These are phyloP conservation scores for Aureobasidium sp. DNA, from an alignment of 2,329 filamentous ascomycete species.

Conservation along the genomic window DNA sequence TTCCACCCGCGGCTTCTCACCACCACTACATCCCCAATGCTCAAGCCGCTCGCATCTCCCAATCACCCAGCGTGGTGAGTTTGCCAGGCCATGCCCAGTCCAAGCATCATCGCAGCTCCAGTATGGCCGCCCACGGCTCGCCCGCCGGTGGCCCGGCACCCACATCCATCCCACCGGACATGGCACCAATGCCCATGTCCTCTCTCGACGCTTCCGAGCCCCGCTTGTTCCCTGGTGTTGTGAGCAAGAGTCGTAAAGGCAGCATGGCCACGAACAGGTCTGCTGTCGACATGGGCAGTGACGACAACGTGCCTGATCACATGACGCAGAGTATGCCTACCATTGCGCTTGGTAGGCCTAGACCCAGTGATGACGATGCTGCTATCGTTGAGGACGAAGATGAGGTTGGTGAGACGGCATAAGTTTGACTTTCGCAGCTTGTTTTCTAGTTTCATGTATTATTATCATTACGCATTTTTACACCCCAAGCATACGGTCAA, in stretches of 20 bases:
- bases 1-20: constrained; percentile 27
- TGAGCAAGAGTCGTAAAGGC: constrained; percentile 41
- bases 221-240: constrained; percentile 64
- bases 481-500: no score
- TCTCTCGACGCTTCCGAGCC: constrained; percentile 45
- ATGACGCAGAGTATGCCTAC: constrained; percentile 17
- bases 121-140: constrained; percentile 26
- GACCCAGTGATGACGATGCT: not conserved
- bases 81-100: not conserved
- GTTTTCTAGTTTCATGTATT: not conserved
- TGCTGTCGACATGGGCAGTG: not conserved
- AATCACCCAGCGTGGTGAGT: constrained; percentile 25
- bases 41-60: constrained; percentile 33
- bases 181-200: constrained; percentile 13
- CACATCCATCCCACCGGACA: constrained; percentile 12
- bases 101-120: constrained; percentile 26
- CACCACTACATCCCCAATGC: constrained; percentile 25
- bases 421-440: not conserved
- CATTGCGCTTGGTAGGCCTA: constrained; percentile 1
- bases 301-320: not conserved
- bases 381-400: constrained; percentile 6
- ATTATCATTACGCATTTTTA: not conserved
- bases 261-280: constrained; percentile 19
- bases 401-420: constrained; percentile 21
- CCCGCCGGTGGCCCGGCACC: constrained; percentile 10